Percentiles rank a stretch among this genome's conserved stretches.
phyloP scores from a whole-genome alignment of 768 basidiomycete species.

The Russula emetica region DNA sequence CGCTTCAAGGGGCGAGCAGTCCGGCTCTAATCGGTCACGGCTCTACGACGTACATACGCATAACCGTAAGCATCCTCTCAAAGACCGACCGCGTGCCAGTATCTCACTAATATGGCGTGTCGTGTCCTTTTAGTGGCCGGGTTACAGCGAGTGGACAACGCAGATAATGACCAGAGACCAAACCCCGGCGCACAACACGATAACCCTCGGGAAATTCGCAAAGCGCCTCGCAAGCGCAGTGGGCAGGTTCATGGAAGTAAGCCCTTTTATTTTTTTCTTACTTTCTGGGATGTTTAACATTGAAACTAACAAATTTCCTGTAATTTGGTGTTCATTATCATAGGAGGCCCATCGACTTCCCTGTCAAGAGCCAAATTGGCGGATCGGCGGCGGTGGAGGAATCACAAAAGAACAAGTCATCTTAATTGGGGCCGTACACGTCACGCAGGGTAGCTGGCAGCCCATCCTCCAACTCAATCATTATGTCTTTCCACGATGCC shows the following conservation, averaged over 20 bases:
- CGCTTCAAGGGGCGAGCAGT: not conserved
- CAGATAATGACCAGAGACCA: constrained; percentile 22
- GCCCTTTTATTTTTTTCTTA: not conserved
- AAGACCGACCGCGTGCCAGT: too few relatives aligned
- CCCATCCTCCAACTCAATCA: constrained; percentile 21
- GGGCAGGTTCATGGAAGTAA: constrained; percentile 17
- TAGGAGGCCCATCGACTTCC: not conserved
- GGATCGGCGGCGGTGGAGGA: not conserved
- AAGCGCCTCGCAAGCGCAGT: constrained; percentile 10
- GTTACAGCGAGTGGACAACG: constrained; percentile 6
- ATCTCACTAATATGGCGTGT: not conserved
- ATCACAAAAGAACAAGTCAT: constrained; percentile 7
- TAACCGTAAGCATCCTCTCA: constrained; percentile 2
- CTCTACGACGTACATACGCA: constrained; percentile 8
- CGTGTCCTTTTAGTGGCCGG: constrained; percentile 23
- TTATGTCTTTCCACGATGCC: not conserved
- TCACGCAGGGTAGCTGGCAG: constrained; percentile 24
- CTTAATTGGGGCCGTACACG: constrained; percentile 11
- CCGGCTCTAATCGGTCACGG: not conserved
- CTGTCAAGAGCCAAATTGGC: not conserved
- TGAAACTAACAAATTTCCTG: too few relatives aligned
- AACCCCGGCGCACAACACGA: constrained; percentile 3
- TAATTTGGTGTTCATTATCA: too few relatives aligned
- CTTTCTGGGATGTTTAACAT: not conserved
- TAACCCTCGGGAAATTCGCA: constrained; percentile 8